Conservation (phyloP, 768 basidiomycete genomes). For the Boletellus ananas region DNA sequence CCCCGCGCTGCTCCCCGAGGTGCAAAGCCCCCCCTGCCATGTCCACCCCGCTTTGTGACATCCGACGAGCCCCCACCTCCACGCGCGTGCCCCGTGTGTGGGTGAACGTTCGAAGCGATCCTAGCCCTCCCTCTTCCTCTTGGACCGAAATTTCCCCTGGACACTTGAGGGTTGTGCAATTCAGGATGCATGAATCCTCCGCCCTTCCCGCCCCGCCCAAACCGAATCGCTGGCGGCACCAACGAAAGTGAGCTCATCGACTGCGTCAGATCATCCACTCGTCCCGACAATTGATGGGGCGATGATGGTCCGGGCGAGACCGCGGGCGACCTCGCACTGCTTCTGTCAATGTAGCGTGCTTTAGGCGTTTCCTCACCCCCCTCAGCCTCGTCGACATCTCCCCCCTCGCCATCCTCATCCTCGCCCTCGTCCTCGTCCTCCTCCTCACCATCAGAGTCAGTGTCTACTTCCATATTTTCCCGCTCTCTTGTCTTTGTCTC, state of each 20-base stretch:
- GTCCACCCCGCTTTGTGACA: slow-evolving; percentile 2
- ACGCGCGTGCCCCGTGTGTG: slow-evolving; percentile 11
- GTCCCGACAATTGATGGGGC: slow-evolving; percentile 19
- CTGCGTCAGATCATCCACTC: slow-evolving; percentile 47
- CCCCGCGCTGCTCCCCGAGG: slow-evolving; percentile 16
- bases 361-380: slow-evolving; percentile 28
- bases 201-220: slow-evolving; percentile 65
- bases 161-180: slow-evolving; percentile 31
- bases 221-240: slow-evolving; percentile 65
- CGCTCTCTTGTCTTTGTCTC: slow-evolving; percentile 7
- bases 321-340: slow-evolving; percentile 17
- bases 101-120: slow-evolving; percentile 21
- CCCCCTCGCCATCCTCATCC: slow-evolving; percentile 11
- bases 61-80: slow-evolving; percentile 4
- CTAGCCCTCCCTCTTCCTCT: slow-evolving; percentile 32
- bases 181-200: slow-evolving; percentile 46
- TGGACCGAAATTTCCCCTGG: slow-evolving; percentile 25
- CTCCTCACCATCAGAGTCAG: slow-evolving; percentile 16
- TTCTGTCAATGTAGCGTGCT: slow-evolving; percentile 16
- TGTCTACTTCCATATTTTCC: slow-evolving; percentile 24
- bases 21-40: slow-evolving; percentile 8
- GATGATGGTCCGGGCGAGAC: slow-evolving; percentile 17
- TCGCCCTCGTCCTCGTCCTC: slow-evolving; percentile 14
- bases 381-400: slow-evolving; percentile 19
- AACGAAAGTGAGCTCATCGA: slow-evolving; percentile 50